Base-by-base conservation (phyloP, 1,284 basidiomycete genomes). In the Cutaneotrichosporon sp. region DNA sequence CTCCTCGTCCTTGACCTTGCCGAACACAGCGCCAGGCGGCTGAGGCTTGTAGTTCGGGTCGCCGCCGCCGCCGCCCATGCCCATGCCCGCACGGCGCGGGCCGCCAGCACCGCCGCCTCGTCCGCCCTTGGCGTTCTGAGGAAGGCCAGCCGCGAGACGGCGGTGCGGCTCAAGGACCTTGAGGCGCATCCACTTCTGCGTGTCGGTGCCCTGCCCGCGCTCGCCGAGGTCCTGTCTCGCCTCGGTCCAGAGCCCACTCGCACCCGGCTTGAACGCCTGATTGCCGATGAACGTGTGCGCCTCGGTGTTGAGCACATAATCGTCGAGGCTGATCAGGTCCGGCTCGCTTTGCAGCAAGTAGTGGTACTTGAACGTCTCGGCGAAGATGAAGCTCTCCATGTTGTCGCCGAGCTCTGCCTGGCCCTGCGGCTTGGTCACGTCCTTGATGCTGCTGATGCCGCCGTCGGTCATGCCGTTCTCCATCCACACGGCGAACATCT, bases 401-500 rank as follows among this genome's bases (percentile, higher is more conserved):
- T 79, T 77, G 63, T 77, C 72, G 24, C 60, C 56, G 50, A 66
- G 68, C 24, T 59, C 59, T 9, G 80, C 79, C 10, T 61, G 43
- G n/a, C 27, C 29, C 33, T 34, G 31, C 10, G 18, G 8, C 22
- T 57, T 58, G 3, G 81, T 81, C 27, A 84, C 83, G 66, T 84
- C 79, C 11, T 66, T 56, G 50, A 84, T 69, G 42, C 76, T 73
- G 24, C 80, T 75, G 54, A 83, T 77, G 1, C 81, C 82, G 4
- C 68, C 73, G 1, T 71, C 71, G 13, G 77, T 78, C 58, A 71
- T 77, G 22, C 72, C 68, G n/a, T 67, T 62, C n/a, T 79, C 76
- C 58, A 83, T 80, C 84, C 84, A 85, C 10, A 78, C 78, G 6
- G 79, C 78, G 60, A 85, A 86, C 84, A 85, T 85, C 65, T 82